Evolutionary conservation across 192 early-diverging fungal species (phyloP).

Genomic region (Coemansia sp.): DNA sequence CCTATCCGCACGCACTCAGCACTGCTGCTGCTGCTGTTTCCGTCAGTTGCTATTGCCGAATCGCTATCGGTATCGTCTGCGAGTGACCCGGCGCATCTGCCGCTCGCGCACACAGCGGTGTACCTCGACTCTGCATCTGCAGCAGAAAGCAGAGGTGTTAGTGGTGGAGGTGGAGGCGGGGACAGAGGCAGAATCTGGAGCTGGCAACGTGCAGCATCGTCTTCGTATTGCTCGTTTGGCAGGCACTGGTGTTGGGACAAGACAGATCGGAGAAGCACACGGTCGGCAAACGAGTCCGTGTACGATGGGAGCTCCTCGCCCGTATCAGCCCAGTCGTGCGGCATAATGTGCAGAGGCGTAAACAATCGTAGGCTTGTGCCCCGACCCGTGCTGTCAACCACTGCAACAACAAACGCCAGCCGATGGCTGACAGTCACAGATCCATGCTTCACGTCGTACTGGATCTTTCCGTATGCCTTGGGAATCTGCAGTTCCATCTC

Average conservation of each 20-base stretch:
- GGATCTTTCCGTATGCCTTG: slow-evolving; percentile 46
- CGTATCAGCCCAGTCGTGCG: slow-evolving; percentile 29
- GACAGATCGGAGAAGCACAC: slow-evolving; percentile 30
- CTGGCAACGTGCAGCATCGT: neutral
- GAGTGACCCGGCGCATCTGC: neutral
- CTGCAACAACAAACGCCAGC: slow-evolving; percentile 49
- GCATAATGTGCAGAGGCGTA: slow-evolving; percentile 53
- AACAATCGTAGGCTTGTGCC: slow-evolving; percentile 51
- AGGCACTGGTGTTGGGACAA: neutral
- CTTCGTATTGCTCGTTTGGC: neutral
- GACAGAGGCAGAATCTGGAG: neutral
- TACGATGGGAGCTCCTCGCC: slow-evolving; percentile 46
- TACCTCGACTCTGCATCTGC: neutral
- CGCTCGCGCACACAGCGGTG: neutral
- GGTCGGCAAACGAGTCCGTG: slow-evolving; percentile 39
- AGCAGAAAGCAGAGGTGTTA: neutral
- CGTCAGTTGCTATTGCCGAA: neutral
- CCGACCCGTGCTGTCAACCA: slow-evolving; percentile 42
- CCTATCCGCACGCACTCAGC: slow-evolving; percentile 5
- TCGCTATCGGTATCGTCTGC: neutral
- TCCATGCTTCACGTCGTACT: slow-evolving; percentile 52
- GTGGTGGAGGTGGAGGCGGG: neutral
- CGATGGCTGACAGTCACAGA: slow-evolving; percentile 50
- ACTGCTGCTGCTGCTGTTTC: neutral
- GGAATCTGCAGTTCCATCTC: slow-evolving; percentile 51